Evolutionary conservation across 2,329 filamentous ascomycete species (phyloP).

Genomic region (Penicillium sp.): DNA sequence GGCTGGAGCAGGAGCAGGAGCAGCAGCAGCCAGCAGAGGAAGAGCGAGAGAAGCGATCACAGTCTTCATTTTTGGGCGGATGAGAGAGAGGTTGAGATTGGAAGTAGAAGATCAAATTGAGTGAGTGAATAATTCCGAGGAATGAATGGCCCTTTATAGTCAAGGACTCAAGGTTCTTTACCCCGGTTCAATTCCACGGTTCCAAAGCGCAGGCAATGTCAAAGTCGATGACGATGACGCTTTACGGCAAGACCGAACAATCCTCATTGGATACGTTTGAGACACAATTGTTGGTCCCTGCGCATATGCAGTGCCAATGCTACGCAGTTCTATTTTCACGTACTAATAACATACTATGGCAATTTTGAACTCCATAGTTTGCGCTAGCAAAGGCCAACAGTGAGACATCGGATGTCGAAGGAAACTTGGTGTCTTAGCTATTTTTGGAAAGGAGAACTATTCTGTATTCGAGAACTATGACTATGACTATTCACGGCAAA

Average conservation of each 20-base stretch:
- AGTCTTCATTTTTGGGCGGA: constrained; percentile 24
- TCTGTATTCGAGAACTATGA: neutral
- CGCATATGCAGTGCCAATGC: neutral
- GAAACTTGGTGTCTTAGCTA: neutral
- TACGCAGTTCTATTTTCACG: neutral
- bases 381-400: neutral
- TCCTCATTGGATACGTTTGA: neutral
- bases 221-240: neutral
- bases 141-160: neutral
- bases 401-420: neutral
- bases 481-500: constrained; percentile 17
- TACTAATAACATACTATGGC: no score
- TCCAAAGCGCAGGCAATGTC: neutral
- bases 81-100: neutral
- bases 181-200: neutral
- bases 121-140: neutral
- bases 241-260: no score
- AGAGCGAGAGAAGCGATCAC: constrained; percentile 21
- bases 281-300: neutral
- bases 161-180: neutral
- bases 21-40: constrained; percentile 28
- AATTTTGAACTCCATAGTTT: no score
- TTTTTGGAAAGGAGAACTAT: neutral
- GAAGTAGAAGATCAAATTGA: neutral
- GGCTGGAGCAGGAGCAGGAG: constrained; percentile 5